Evolutionary conservation across 2,329 filamentous ascomycete genomes (phyloP), one percentile per base, ranked within the genome.

Genomic region (Rhinocladiella mackenziei): DNA sequence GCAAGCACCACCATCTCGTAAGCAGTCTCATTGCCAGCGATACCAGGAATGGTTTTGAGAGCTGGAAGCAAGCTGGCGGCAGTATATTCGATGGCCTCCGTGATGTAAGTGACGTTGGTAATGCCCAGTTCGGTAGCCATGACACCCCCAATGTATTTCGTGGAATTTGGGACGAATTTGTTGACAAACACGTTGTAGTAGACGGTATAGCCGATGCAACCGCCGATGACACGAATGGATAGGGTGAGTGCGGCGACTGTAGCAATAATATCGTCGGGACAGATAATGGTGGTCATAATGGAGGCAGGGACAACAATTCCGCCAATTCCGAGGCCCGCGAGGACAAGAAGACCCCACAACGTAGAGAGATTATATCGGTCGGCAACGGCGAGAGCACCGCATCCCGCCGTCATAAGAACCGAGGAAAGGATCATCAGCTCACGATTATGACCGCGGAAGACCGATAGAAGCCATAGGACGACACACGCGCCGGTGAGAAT

Each of bases 251-350:
- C 80, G 1, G 81, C 76, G 33, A 84, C 73, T 2, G 82, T 85
- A 5, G 80, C 82, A 51, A 86, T 85, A 4, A 85, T 70, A 42
- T 85, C 67, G 65, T 82, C 78, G 0, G 82, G 81, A 49, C 80
- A 84, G 53, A 84, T 79, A 55, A 85, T 84, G 7, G 79, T 81
- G 5, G 78, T 78, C 45, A 85, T 81, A 53, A 84, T 81, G 1
- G 77, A 80, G 1, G 78, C 76, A 0, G 81, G 82, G 4, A 86
- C 77, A 11, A 84, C 76, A 38, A 85, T 81, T 1, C 78, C 81
- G 5, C 81, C 82, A 3, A 84, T 78, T 5, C 82, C 82, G 2
- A 84, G 61, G 3, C 78, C 76, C 1, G 80, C 78, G 3, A 84
- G 58, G 10, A 77, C 65, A n/a, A 84, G 67, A 18, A 83, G 63